Evolutionary conservation across 2,329 filamentous ascomycete species (phyloP), one percentile per base, ranked within the genome.

Genomic region (Cytospora paraplurivora): DNA sequence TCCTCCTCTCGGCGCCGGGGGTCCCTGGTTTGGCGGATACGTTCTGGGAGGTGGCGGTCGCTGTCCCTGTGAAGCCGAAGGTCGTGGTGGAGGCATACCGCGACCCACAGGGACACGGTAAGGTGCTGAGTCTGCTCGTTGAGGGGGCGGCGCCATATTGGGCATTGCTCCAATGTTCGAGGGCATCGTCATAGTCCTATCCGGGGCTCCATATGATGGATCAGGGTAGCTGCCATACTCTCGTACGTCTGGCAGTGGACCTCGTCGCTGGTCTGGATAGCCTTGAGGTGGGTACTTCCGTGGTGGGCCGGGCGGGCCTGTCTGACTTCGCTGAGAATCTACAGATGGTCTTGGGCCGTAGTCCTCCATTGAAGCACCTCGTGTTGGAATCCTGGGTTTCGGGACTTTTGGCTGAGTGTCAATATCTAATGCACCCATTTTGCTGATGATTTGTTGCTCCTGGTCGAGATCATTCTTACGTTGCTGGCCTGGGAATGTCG

Each of bases 121-220:
- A 1, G 82, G 79, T 50, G 76, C 78, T 54, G 78, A 80, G 50
- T 79, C 82, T 63, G 73, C 74, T 35, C 78, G 76, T 47, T 74
- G 76, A 27, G 69, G 71, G 35, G 73, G 76, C 37, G 72, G 70
- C 21, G 72, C 72, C 13, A 67, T 72, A 56, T 74, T 72, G 7
- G 70, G 71, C 73, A 77, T 63, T 19, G 57, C 77, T 38, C 77
- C 75, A 68, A 77, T 75, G 62, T 82, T 79, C 3, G 78, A 72
- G 1, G 85, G 85, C 83, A 87, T 85, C 6, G 86, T 88, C 80
- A 82, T 84, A 63, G 85, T 88, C 68, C 86, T 78, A n/a, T 75
- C 71, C 10, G 82, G 83, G 2, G 82, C 80, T 0, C 77, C 82
- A 67, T 82, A 86, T 7, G 73, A 74, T 54, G 78, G 75, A 19